These are phyloP conservation scores for Rhizophagus sp. DNA, from an alignment of 192 early-diverging fungal species.

Conservation along the genomic window DNA sequence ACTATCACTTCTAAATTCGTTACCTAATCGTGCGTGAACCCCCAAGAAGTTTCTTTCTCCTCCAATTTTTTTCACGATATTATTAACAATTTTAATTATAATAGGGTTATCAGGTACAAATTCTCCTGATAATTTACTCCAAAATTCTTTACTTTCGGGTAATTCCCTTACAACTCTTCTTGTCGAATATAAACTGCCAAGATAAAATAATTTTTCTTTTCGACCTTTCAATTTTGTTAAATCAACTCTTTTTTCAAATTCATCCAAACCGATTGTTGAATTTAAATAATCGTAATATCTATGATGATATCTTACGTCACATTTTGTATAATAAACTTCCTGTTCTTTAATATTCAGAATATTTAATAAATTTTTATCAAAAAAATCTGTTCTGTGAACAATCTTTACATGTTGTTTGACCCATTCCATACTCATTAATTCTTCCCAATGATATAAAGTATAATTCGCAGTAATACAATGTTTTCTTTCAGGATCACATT, in stretches of 20 bases:
- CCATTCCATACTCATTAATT: conserved; percentile 10
- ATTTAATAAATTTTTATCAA: background rate
- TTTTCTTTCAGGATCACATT: background rate
- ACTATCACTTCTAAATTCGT: conserved; percentile 41
- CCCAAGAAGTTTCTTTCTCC: conserved; percentile 50
- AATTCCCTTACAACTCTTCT: conserved; percentile 48
- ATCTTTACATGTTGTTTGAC: background rate
- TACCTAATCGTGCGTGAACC: conserved; percentile 53
- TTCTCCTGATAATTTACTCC: conserved; percentile 40
- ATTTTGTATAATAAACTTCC: background rate
- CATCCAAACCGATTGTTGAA: background rate
- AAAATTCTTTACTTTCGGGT: conserved; percentile 42
- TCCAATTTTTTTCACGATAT: conserved; percentile 49
- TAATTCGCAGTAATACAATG: background rate
- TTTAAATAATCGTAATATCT: background rate
- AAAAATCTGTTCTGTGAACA: conserved; percentile 5
- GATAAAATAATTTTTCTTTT: conserved; percentile 46
- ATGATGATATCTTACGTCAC: background rate
- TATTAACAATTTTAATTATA: conserved; percentile 43
- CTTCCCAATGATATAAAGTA: conserved; percentile 23
- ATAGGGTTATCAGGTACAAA: conserved; percentile 54
- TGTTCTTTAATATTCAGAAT: background rate
- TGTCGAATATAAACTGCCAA: conserved; percentile 55
- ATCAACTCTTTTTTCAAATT: conserved; percentile 43
- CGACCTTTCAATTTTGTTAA: conserved; percentile 38